Base-by-base conservation (phyloP, 2,329 filamentous ascomycete genomes). In the Elsinoe batatas region DNA sequence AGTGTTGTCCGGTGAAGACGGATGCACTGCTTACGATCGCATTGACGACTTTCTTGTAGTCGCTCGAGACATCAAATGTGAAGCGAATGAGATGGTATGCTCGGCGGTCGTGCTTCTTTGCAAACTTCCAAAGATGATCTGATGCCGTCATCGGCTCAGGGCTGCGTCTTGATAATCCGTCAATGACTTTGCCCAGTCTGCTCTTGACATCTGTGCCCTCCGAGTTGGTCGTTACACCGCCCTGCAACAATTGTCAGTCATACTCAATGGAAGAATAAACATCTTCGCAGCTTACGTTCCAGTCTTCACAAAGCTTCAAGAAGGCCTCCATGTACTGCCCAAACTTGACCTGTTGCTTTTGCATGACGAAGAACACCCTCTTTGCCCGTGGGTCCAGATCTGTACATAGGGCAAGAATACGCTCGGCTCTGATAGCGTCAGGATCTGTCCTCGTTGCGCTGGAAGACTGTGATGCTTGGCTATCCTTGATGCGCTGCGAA, bases 41-140 rank as follows among this genome's bases (percentile, higher is more conserved):
- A 63, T 91, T 88, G 60, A 85, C 82, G 43, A 96, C 88, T 37
- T 88, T 95, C 64, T 89, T 86, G 69, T 95, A 97, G 65, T 98
- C 93, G 63, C 87, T 91, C 60, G 91, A 86, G 3, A 87, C 83
- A 30, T 84, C 85, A 67, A 91, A 88, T 54, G 89, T 83, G 68
- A 91, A 96, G 57, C 87, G 84, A 61, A 96, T 83, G 18, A 98
- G 81, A 64, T 94, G 87, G 69, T 96, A 97, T 63, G 82, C 87
- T 56, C 93, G 84, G 53, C 91, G 85, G 67, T 98, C 91, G 64
- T 97, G 88, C 62, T 85, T 78, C 69, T 91, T 95, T 36, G 89
- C 90, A 67, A 96, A 97, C 64, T 88, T 94, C 72, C 88, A 84
- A 11, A 98, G 74, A 69, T 97, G 90, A 13, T 82, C 80, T 33